Conservation (phyloP, 2,329 filamentous ascomycete genomes). For the Akanthomyces uredinophilus region DNA sequence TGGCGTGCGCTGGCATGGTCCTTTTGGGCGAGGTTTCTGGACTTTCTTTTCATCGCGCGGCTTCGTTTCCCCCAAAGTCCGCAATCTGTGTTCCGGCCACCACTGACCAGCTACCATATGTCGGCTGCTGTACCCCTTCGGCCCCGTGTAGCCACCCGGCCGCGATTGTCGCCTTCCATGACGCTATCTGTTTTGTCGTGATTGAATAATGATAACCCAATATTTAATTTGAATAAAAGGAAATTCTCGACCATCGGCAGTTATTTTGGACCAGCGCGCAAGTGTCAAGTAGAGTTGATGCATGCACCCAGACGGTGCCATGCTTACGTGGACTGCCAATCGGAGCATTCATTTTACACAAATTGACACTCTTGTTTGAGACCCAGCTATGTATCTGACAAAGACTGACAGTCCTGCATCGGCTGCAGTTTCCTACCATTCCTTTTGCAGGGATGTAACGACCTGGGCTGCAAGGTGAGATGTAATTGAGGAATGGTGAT, state of each 20-base stretch:
- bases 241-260: neutral
- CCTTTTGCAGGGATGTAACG: neutral
- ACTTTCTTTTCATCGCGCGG: neutral
- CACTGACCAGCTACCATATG: neutral
- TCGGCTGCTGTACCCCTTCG: constrained; percentile 7
- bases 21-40: neutral
- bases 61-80: constrained; percentile 3
- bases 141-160: neutral
- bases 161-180: neutral
- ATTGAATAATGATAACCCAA: neutral
- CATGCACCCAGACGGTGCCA: neutral
- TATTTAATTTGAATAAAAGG: neutral
- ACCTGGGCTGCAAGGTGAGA: neutral
- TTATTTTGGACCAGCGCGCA: neutral
- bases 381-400: neutral
- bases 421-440: neutral
- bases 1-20: neutral
- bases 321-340: neutral
- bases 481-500: neutral
- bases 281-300: neutral
- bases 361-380: neutral
- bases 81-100: neutral
- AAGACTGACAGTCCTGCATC: neutral
- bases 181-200: neutral
- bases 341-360: neutral